phyloP scores from a whole-genome alignment of 2,329 filamentous ascomycete genomes.

The Bipolaris zeicola region DNA sequence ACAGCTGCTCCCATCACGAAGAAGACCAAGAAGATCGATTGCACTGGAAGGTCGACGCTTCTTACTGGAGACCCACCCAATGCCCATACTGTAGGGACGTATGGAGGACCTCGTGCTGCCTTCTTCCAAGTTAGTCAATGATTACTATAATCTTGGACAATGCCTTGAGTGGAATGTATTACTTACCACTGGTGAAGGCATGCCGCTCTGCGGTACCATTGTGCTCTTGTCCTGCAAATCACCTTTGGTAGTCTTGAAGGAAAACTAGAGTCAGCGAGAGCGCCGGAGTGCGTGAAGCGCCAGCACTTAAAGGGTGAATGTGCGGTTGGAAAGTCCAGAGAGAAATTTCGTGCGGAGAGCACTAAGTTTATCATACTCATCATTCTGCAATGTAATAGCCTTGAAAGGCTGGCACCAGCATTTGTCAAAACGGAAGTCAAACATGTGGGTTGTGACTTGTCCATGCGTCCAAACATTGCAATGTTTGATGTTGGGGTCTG shows the following conservation, averaged over 20 bases:
- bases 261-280: neutral
- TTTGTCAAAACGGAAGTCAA: conserved; percentile 10
- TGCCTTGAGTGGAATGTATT: neutral
- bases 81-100: conserved; percentile 36
- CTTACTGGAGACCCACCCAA: conserved; percentile 48
- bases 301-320: neutral
- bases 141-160: neutral
- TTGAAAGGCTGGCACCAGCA: neutral
- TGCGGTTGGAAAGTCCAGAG: neutral
- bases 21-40: conserved; percentile 50
- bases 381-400: conserved; percentile 8
- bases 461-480: conserved; percentile 14
- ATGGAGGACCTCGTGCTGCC: conserved; percentile 36
- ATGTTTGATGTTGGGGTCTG: conserved; percentile 17
- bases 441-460: conserved; percentile 11
- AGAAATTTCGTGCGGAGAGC: conserved; percentile 7
- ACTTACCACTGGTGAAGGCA: conserved; percentile 23
- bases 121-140: conserved; percentile 16
- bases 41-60: conserved; percentile 49
- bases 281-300: neutral
- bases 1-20: conserved; percentile 48
- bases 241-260: too few relatives aligned
- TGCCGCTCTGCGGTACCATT: conserved; percentile 21
- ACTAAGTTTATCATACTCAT: conserved; percentile 18
- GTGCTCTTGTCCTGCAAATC: neutral